These are phyloP conservation scores for Cyberlindnera japonica DNA, from an alignment of 805 yeast genomes.

Conservation along the genomic window DNA sequence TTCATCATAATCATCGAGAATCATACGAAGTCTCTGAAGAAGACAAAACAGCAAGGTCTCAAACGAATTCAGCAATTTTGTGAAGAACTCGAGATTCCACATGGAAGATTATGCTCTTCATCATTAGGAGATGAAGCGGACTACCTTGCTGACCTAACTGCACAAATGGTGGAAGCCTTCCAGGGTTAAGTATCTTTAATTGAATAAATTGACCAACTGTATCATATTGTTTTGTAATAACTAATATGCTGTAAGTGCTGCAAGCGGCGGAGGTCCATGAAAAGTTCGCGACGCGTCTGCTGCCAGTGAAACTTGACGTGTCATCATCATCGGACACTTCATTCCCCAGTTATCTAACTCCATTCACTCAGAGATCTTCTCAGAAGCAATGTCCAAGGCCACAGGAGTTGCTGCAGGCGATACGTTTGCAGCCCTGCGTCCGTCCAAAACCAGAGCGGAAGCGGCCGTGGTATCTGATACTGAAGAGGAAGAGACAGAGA, in stretches of 20 bases:
- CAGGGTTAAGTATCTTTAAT: conserved; percentile 1
- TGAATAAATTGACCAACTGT: neutral
- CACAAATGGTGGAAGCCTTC: conserved; percentile 14
- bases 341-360: no score
- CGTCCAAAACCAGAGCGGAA: neutral
- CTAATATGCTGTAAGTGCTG: neutral
- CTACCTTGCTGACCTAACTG: conserved; percentile 7
- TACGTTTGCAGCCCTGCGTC: conserved; percentile 5
- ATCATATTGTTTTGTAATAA: neutral
- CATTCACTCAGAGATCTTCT: neutral
- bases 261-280: neutral
- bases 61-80: conserved; percentile 6
- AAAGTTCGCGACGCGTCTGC: conserved; percentile 6
- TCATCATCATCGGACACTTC: no score
- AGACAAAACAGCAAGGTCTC: neutral
- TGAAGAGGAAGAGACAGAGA: conserved; percentile 3
- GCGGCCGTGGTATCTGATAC: neutral
- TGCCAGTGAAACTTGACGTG: conserved; percentile 4
- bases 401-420: conserved; percentile 10
- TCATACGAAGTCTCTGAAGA: conserved; percentile 4
- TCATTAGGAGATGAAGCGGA: conserved; percentile 2
- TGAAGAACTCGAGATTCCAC: conserved; percentile 12
- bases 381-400: conserved; percentile 11
- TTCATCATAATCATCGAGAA: conserved; percentile 41
- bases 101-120: conserved; percentile 9